A percentile compares a stretch with the other conserved stretches of the same genome.
Evolutionary conservation across 2,329 filamentous ascomycete species (phyloP).

Genomic region (Apiospora hydei): DNA sequence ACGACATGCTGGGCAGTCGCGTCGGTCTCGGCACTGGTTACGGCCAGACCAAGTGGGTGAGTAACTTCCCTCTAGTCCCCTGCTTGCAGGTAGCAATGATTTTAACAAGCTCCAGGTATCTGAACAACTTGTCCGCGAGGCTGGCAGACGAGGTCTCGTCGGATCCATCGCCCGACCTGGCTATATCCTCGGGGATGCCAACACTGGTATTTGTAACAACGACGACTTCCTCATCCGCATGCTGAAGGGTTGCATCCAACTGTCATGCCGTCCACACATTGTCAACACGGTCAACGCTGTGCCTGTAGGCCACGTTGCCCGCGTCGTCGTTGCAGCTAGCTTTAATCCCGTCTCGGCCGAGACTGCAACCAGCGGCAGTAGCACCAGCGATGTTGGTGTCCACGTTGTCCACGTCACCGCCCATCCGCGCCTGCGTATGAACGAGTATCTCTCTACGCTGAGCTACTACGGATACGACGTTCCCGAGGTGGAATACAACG

Average conservation of each 20-base stretch:
- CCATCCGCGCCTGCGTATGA: constrained; percentile 80
- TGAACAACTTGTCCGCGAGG: constrained; percentile 75
- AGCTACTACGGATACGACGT: constrained; percentile 76
- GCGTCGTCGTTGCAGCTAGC: constrained; percentile 78
- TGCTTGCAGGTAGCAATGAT: not conserved
- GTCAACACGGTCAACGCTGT: constrained; percentile 89
- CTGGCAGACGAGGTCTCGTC: constrained; percentile 76
- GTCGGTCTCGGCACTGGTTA: constrained; percentile 85
- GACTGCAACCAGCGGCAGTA: not conserved
- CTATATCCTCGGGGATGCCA: constrained; percentile 80
- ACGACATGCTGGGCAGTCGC: constrained; percentile 79
- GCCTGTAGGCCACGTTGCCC: constrained; percentile 83
- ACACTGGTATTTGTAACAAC: constrained; percentile 75
- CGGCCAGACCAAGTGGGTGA: constrained; percentile 85
- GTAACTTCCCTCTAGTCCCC: not conserved
- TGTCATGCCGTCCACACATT: constrained; percentile 76
- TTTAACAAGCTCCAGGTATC: constrained; percentile 34
- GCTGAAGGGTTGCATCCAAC: constrained; percentile 86
- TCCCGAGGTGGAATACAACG: constrained; percentile 70
- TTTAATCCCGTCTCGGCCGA: constrained; percentile 63
- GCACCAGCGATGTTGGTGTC: constrained; percentile 36
- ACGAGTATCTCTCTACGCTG: constrained; percentile 76
- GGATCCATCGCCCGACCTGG: constrained; percentile 83
- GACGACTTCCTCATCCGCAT: constrained; percentile 93
- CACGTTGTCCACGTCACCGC: constrained; percentile 80